Percentiles rank a stretch among this genome's conserved stretches.
Evolutionary conservation across 768 basidiomycete genomes (phyloP).

Genomic region (Favolaschia claudopus): DNA sequence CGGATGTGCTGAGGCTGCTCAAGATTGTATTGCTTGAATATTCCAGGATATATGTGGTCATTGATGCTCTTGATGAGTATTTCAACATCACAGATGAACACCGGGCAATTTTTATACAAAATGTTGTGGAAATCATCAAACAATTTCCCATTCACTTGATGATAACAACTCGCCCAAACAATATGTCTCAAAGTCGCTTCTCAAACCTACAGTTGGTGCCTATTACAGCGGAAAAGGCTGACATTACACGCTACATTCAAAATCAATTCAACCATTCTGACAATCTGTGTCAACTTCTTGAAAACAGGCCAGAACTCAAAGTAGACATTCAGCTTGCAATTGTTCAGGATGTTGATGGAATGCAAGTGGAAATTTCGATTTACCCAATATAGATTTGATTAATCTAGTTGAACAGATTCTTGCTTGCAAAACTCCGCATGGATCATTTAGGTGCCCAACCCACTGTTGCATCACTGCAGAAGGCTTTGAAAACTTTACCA

Average conservation of each 20-base stretch:
- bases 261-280: background rate
- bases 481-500: background rate
- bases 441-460: background rate
- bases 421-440: conserved; percentile 2
- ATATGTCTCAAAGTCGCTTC: background rate
- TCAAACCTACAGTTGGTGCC: background rate
- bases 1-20: background rate
- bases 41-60: background rate
- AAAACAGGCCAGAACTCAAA: background rate
- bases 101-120: background rate
- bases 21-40: background rate
- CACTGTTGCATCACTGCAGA: background rate
- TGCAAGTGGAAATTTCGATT: background rate
- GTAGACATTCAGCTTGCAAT: background rate
- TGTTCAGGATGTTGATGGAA: background rate
- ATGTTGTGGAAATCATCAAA: background rate
- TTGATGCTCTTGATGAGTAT: conserved; percentile 13
- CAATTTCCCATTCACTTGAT: background rate
- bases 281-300: background rate
- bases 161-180: conserved; percentile 3
- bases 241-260: background rate
- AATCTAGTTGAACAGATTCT: background rate
- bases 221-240: background rate
- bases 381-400: background rate
- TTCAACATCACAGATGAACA: background rate